A percentile compares a stretch with the other conserved stretches of the same genome.
Conservation (phyloP, 345 rosid genomes). For the Acer campestre region DNA sequence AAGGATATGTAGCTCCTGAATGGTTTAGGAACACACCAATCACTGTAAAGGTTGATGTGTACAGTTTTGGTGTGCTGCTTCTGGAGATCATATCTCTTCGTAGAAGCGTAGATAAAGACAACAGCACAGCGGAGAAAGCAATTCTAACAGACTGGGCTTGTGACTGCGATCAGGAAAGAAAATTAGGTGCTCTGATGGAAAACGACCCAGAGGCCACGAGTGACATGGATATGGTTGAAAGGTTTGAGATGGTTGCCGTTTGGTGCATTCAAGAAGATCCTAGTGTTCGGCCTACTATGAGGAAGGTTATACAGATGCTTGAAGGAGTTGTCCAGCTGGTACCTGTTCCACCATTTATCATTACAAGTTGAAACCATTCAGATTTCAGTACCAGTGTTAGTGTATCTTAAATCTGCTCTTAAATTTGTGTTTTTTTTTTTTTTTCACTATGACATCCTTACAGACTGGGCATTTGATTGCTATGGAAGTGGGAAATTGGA, state of each 20-base stretch:
- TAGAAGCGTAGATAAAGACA: constrained; percentile 4
- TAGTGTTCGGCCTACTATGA: constrained; percentile 45
- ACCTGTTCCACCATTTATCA: constrained; percentile 25
- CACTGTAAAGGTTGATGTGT: constrained; percentile 31
- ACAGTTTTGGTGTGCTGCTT: constrained; percentile 37
- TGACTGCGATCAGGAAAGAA: constrained; percentile 42
- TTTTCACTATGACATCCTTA: constrained; percentile 31
- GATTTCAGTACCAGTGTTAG: background rate
- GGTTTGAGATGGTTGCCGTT: constrained; percentile 38
- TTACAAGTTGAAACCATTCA: background rate
- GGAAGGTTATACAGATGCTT: constrained; percentile 49
- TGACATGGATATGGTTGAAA: constrained; percentile 18
- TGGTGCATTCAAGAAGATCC: constrained; percentile 58
- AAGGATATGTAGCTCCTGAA: constrained; percentile 40
- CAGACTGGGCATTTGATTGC: constrained; percentile 42
- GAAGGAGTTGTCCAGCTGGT: constrained; percentile 47
- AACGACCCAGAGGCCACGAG: constrained; percentile 19
- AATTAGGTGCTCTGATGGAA: constrained; percentile 31
- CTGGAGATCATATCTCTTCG: constrained; percentile 34
- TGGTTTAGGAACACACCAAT: constrained; percentile 32
- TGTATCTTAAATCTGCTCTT: background rate
- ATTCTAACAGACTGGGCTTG: constrained; percentile 46
- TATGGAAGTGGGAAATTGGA: constrained; percentile 29
- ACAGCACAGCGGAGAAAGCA: constrained; percentile 34
- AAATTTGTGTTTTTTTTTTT: background rate